Percentiles rank a stretch among this genome's conserved stretches.
phyloP scores from a whole-genome alignment of 257 asterid genomes.

The Forsythia suspensa region DNA sequence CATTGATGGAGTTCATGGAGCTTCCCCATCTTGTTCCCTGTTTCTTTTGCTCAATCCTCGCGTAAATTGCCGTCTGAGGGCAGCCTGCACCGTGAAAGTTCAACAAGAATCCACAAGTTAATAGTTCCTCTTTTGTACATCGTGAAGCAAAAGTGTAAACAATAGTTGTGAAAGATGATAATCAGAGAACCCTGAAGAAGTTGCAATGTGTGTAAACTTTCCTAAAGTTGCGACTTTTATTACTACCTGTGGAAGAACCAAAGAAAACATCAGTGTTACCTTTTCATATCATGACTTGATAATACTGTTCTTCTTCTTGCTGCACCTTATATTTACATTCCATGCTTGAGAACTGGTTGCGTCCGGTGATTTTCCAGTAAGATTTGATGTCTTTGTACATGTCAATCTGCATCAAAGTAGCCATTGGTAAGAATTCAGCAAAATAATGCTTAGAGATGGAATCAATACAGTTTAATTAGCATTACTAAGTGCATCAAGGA shows the following conservation, averaged over 20 bases:
- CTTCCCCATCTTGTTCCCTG: neutral
- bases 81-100: neutral
- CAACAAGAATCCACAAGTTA: neutral
- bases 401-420: constrained; percentile 22
- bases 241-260: no score
- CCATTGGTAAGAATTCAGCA: neutral
- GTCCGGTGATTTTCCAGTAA: constrained; percentile 15
- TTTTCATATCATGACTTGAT: neutral
- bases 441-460: neutral
- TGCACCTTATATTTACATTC: neutral
- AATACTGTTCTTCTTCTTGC: constrained; percentile 17
- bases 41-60: neutral
- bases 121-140: neutral
- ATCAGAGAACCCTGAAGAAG: neutral
- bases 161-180: neutral
- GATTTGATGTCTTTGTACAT: constrained; percentile 23
- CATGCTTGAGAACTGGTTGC: constrained; percentile 8
- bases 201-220: neutral
- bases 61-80: neutral
- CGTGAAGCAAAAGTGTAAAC: neutral
- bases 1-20: neutral
- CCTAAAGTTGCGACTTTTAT: neutral
- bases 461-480: neutral
- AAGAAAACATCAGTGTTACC: neutral
- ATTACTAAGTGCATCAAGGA: neutral